These are phyloP conservation scores for Testicularia cyperi DNA, from an alignment of 1,284 basidiomycete genomes.

Conservation along the genomic window DNA sequence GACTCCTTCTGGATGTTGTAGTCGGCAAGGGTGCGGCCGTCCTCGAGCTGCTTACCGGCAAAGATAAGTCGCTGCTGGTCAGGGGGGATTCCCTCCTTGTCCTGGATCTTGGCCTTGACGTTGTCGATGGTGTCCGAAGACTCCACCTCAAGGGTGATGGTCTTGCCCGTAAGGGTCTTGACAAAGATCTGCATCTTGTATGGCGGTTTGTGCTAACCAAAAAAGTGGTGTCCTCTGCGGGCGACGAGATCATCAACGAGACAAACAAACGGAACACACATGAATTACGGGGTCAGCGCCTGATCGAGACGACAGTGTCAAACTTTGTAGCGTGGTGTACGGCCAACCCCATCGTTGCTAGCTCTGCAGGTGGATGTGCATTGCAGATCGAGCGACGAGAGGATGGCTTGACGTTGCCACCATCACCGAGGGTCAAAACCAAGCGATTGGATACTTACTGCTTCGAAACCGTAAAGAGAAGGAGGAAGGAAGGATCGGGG, in stretches of 20 bases:
- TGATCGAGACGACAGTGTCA: no score
- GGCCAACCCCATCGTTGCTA: no score
- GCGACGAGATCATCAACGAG: neutral
- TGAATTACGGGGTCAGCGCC: no score
- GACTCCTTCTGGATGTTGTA: constrained; percentile 79
- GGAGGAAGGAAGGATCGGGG: constrained; percentile 24
- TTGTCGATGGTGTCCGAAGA: constrained; percentile 61
- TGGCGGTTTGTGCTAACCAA: constrained; percentile 52
- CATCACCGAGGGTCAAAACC: neutral
- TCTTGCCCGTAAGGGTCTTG: constrained; percentile 61
- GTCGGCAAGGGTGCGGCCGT: constrained; percentile 62
- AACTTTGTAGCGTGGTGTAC: no score
- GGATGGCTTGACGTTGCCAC: no score
- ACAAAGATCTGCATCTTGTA: constrained; percentile 56
- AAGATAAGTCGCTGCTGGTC: constrained; percentile 98
- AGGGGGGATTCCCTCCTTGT: constrained; percentile 76
- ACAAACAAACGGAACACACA: no score
- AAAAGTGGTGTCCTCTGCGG: constrained; percentile 48
- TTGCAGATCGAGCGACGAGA: no score
- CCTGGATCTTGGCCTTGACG: constrained; percentile 64
- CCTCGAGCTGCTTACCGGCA: constrained; percentile 88
- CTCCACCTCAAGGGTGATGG: constrained; percentile 62
- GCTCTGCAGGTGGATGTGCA: no score
- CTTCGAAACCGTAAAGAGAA: constrained; percentile 33
- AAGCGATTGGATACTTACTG: constrained; percentile 28